These are phyloP conservation scores for Salmacisia buchloeana DNA, from an alignment of 1,284 basidiomycete genomes.

Conservation along the genomic window DNA sequence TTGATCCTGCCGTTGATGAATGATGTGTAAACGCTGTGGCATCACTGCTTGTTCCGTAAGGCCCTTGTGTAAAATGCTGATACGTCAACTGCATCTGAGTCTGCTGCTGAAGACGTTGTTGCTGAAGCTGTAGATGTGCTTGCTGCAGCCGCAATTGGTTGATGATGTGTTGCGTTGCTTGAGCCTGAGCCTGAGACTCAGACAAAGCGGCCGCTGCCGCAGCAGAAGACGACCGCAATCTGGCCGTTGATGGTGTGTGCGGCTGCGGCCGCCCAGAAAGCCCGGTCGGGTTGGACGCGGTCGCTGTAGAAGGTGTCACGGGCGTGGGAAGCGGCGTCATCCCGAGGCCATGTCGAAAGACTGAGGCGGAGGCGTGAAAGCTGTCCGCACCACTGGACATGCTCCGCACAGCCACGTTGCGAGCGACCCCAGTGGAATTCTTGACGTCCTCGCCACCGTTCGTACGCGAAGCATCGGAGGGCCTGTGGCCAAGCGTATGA, in stretches of 20 bases:
- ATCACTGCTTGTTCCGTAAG: no score
- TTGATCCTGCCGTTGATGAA: neutral
- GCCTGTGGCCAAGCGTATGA: no score
- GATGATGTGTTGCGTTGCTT: neutral
- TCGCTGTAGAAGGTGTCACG: no score
- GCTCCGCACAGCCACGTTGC: no score
- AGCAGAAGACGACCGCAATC: neutral
- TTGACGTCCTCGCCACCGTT: no score
- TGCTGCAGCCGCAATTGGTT: slow-evolving; percentile 3
- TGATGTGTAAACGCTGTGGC: neutral
- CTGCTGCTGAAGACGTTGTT: slow-evolving; percentile 2
- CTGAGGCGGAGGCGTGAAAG: no score
- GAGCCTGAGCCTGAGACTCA: neutral
- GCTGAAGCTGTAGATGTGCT: neutral
- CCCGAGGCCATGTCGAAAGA: no score
- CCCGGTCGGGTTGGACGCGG: no score
- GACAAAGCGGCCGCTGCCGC: neutral
- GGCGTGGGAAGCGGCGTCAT: no score
- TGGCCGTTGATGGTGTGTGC: neutral
- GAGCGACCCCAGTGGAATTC: no score
- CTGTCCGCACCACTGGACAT: no score
- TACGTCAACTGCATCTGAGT: slow-evolving; percentile 3
- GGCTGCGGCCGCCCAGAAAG: neutral
- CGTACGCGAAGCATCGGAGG: no score
- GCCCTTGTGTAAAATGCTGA: neutral